Base-by-base conservation (phyloP, 306 rosid species). In the Phaseolus lunatus region DNA sequence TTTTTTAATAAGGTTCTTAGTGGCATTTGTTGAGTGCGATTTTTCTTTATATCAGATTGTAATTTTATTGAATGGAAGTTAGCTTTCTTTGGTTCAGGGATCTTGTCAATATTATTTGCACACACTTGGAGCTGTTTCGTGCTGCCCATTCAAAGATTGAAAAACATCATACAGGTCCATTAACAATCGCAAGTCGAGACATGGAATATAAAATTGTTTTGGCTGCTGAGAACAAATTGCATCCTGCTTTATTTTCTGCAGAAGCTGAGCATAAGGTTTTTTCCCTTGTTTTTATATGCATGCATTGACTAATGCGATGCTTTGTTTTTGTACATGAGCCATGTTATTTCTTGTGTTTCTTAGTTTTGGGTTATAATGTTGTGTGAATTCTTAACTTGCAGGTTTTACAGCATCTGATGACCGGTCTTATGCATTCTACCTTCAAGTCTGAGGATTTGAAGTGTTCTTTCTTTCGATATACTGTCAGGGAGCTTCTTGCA, bases 261-360 rank as follows among this genome's bases (percentile, higher is more conserved):
- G 99, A 96, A 86, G 94, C 99, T 59, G 98, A 96, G 84, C 99
- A 92, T 76, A 96, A 96, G 99, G 99, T 95, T 75, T 33, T 70
- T 62, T 64, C 58, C 67, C 7, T 68, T 81, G 62, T 75, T 72
- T n/a, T 72, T 61, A 57, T 65, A 49, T 56, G 68, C 72, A 26
- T 80, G 69, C 26, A n/a, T 77, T 43, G 20, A 33, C 39, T 41
- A 50, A 67, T 79, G 57, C 57, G 20, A 58, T 66, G 67, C 78
- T 67, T 74, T 67, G 52, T 76, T 58, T 75, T 70, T 59, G 57
- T 76, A 72, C 44, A 37, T 67, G 56, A 63, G 66, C 61, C 27
- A 69, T 45, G 37, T 76, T 58, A 53, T 23, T 57, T 50, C 23
- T 73, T 74, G 47, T 44, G 27, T 58, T 49, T 72, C 74, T 45